These are phyloP conservation scores for Nemania bipapillata DNA, from an alignment of 2,329 filamentous ascomycete genomes.

Conservation along the genomic window DNA sequence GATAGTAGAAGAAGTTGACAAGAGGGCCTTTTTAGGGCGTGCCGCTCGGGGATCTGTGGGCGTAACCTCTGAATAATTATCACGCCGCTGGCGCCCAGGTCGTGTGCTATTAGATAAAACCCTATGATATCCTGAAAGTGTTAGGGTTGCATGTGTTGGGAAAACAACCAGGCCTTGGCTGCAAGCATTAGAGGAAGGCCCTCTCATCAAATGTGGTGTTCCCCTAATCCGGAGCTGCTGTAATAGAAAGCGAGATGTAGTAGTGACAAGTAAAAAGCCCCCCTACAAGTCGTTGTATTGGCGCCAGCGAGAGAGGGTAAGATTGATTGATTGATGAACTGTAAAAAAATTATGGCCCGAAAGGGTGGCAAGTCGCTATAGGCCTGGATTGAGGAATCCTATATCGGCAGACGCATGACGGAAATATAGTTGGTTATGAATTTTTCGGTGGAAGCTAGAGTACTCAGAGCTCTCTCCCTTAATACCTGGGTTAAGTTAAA, in stretches of 20 bases:
- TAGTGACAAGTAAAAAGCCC: no score
- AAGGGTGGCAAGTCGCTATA: neutral
- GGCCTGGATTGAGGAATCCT: neutral
- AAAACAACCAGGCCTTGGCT: slow-evolving; percentile 2
- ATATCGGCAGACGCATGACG: neutral
- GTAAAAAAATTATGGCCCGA: neutral
- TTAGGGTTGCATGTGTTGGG: neutral
- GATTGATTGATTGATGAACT: no score
- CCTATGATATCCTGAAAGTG: neutral
- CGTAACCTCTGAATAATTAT: neutral
- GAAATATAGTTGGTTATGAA: neutral
- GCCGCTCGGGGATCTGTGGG: neutral
- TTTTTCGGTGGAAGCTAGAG: no score
- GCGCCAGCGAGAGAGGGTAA: no score
- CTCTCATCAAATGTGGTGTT: no score
- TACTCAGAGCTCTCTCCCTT: neutral
- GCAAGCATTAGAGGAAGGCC: neutral
- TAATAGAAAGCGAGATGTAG: no score
- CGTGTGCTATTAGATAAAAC: neutral
- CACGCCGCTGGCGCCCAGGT: neutral
- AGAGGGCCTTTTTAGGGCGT: neutral
- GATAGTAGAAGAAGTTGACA: neutral
- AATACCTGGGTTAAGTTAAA: neutral
- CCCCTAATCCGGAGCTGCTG: no score
- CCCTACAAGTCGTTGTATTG: no score